phyloP scores from a whole-genome alignment of 2,329 filamentous ascomycete species.

The Scytalidium lignicola region DNA sequence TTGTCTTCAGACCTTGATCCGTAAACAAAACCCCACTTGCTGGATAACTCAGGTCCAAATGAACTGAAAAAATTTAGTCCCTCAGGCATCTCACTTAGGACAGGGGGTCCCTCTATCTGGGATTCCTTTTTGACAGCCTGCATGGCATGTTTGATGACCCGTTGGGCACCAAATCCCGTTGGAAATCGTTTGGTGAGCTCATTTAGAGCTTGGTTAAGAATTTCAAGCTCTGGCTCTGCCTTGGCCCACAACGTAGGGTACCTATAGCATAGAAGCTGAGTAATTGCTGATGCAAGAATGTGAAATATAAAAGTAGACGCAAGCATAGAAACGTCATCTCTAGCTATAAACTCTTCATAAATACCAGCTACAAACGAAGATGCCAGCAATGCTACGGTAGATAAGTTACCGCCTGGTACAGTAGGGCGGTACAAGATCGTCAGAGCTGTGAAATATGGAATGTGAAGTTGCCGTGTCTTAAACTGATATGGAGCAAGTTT shows the following conservation, averaged over 20 bases:
- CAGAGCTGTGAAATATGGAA: constrained; percentile 34
- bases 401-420: constrained; percentile 27
- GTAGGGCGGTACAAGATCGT: constrained; percentile 33
- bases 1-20: background rate
- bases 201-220: background rate
- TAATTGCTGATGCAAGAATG: constrained; percentile 32
- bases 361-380: constrained; percentile 38
- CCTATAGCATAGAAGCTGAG: background rate
- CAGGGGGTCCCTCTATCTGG: background rate
- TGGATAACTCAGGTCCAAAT: background rate
- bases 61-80: background rate
- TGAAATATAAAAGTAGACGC: constrained; percentile 39
- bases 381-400: constrained; percentile 33
- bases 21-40: background rate
- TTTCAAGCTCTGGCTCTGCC: background rate
- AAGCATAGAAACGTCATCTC: constrained; percentile 37
- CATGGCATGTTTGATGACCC: background rate
- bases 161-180: background rate
- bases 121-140: background rate
- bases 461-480: constrained; percentile 33
- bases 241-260: background rate
- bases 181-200: background rate
- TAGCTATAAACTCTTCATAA: constrained; percentile 37
- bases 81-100: background rate
- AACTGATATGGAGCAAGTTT: constrained; percentile 24